Percentiles rank a stretch among this genome's conserved stretches.
Evolutionary conservation across 2,329 filamentous ascomycete species (phyloP).

Genomic region (Microcera coccophila): DNA sequence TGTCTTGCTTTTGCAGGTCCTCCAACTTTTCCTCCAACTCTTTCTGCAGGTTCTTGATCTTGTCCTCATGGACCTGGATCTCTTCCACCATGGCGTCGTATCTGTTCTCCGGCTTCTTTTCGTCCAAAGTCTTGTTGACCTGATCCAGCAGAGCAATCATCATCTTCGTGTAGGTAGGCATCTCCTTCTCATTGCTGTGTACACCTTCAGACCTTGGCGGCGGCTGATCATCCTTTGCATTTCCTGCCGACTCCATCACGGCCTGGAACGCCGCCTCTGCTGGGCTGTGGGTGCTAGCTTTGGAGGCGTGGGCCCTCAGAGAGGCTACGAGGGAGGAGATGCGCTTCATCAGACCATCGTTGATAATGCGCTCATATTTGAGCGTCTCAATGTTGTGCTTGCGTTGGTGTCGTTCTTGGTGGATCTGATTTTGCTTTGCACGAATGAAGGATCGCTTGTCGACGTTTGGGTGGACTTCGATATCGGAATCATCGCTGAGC

Average conservation of each 20-base stretch:
- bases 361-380: constrained; percentile 89
- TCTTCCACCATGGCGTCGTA: constrained; percentile 76
- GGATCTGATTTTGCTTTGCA: constrained; percentile 96
- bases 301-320: constrained; percentile 68
- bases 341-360: constrained; percentile 81
- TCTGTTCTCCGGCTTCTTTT: constrained; percentile 65
- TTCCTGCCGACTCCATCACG: constrained; percentile 75
- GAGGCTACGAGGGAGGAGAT: constrained; percentile 75
- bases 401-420: constrained; percentile 81
- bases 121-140: constrained; percentile 79
- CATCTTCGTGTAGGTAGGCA: constrained; percentile 92
- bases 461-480: constrained; percentile 98
- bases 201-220: constrained; percentile 74
- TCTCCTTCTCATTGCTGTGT: constrained; percentile 66
- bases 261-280: constrained; percentile 85
- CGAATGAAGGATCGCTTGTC: constrained; percentile 98
- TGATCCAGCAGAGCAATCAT: constrained; percentile 94
- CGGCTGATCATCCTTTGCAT: constrained; percentile 70
- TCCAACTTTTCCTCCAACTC: constrained; percentile 70
- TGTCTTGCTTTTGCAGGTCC: constrained; percentile 79
- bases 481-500: constrained; percentile 95
- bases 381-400: constrained; percentile 85
- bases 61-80: constrained; percentile 69
- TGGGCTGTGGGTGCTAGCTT: constrained; percentile 61
- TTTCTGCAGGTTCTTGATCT: constrained; percentile 74